A percentile compares a stretch with the other conserved stretches of the same genome.
phyloP scores from a whole-genome alignment of 2,329 filamentous ascomycete species.

The Colletotrichum sidae region DNA sequence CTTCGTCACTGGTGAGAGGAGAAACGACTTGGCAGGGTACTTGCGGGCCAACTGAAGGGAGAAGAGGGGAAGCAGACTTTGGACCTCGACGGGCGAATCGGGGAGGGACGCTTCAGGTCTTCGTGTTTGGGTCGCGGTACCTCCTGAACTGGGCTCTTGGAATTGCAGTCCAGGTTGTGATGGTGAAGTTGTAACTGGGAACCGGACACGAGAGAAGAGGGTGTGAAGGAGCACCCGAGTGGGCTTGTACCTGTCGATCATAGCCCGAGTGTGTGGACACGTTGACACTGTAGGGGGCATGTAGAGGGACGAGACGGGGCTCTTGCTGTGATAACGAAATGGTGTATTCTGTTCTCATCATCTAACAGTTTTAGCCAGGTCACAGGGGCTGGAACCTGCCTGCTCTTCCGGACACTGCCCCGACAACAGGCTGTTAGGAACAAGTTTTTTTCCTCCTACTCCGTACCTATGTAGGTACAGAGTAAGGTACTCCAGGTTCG shows the following conservation, averaged over 20 bases:
- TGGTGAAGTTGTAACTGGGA: constrained; percentile 16
- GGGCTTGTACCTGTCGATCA: constrained; percentile 34
- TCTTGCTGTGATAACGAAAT: neutral
- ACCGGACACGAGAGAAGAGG: constrained; percentile 23
- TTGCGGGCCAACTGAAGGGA: constrained; percentile 12
- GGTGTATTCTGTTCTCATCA: accelerated
- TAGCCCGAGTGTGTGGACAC: constrained; percentile 24
- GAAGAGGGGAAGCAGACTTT: constrained; percentile 22
- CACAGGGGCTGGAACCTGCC: neutral
- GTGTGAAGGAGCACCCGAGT: constrained; percentile 21
- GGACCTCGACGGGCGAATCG: constrained; percentile 23
- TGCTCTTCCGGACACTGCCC: constrained; percentile 16
- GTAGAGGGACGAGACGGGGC: constrained; percentile 2
- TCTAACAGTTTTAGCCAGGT: neutral
- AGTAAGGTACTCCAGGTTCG: no score
- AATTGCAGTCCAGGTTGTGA: constrained; percentile 11
- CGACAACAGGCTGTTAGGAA: constrained; percentile 9
- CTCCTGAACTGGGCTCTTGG: neutral
- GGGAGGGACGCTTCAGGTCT: constrained; percentile 19
- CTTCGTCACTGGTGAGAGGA: constrained; percentile 4
- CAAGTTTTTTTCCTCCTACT: constrained; percentile 22
- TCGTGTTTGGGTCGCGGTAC: constrained; percentile 14
- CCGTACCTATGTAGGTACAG: no score
- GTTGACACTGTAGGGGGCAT: constrained; percentile 10
- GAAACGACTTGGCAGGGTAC: constrained; percentile 27